phyloP scores from a whole-genome alignment of 805 yeast genomes.

The Grigorovia jiainica region DNA sequence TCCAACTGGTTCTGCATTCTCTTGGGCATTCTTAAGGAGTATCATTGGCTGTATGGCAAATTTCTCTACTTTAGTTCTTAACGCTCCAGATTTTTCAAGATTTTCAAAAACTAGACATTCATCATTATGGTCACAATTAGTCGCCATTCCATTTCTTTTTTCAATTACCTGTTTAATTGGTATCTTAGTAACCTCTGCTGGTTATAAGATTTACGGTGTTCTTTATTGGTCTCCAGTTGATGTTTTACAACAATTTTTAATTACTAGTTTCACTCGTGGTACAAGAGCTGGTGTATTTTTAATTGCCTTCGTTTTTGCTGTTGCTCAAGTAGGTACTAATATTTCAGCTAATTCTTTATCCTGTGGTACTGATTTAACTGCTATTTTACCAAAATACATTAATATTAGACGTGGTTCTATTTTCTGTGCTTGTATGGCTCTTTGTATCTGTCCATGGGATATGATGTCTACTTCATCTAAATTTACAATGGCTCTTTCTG shows the following conservation, averaged over 20 bases:
- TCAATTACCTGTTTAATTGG: slow-evolving; percentile 73
- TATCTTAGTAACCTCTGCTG: slow-evolving; percentile 68
- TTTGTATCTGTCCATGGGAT: slow-evolving; percentile 74
- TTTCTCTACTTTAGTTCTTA: slow-evolving; percentile 70
- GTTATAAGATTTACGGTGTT: slow-evolving; percentile 32
- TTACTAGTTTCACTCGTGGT: slow-evolving; percentile 31
- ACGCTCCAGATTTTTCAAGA: slow-evolving; percentile 79
- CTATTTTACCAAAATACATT: slow-evolving; percentile 48
- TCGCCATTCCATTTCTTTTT: slow-evolving; percentile 62
- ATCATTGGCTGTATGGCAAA: slow-evolving; percentile 70
- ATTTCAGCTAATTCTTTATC: slow-evolving; percentile 56
- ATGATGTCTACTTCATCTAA: slow-evolving; percentile 51
- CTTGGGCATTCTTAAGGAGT: slow-evolving; percentile 57
- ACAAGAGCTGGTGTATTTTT: slow-evolving; percentile 66
- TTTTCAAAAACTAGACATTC: slow-evolving; percentile 47
- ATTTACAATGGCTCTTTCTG: slow-evolving; percentile 67
- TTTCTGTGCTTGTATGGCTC: slow-evolving; percentile 58
- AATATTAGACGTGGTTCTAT: slow-evolving; percentile 54
- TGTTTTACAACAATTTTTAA: slow-evolving; percentile 42
- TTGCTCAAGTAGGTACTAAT: slow-evolving; percentile 69
- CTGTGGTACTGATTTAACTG: slow-evolving; percentile 49
- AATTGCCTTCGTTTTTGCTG: slow-evolving; percentile 51
- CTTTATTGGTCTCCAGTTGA: slow-evolving; percentile 43
- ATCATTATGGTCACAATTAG: slow-evolving; percentile 41
- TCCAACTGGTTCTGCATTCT: slow-evolving; percentile 44